Percentiles rank a stretch among this genome's conserved stretches.
phyloP scores from a whole-genome alignment of 2,329 filamentous ascomycete genomes.

The Penicillium sumatraense region DNA sequence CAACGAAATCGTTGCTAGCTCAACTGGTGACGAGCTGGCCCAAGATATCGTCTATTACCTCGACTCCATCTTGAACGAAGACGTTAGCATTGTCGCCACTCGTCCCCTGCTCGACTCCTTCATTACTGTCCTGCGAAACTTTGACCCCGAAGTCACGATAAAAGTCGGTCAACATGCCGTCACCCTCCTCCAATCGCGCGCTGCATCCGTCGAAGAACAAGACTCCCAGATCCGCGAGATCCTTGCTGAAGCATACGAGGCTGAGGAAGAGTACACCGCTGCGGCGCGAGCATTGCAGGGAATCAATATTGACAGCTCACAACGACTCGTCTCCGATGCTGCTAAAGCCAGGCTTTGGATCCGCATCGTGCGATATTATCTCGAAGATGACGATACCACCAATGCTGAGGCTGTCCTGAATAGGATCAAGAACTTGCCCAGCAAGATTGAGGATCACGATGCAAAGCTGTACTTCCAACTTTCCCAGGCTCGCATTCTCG shows the following conservation, averaged over 20 bases:
- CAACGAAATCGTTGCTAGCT: constrained; percentile 56
- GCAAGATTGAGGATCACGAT: constrained; percentile 73
- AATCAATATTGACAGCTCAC: constrained; percentile 87
- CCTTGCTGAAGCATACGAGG: constrained; percentile 81
- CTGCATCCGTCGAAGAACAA: constrained; percentile 83
- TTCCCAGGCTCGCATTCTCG: constrained; percentile 89
- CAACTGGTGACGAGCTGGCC: constrained; percentile 52
- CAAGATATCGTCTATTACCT: constrained; percentile 71
- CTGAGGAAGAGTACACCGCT: constrained; percentile 75
- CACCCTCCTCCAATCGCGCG: constrained; percentile 65
- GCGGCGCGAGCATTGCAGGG: constrained; percentile 79
- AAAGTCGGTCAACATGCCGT: constrained; percentile 77
- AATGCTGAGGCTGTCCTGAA: constrained; percentile 86
- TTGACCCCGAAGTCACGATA: constrained; percentile 66
- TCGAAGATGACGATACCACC: constrained; percentile 91
- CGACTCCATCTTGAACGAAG: constrained; percentile 70
- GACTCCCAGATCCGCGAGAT: constrained; percentile 77
- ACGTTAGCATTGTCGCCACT: constrained; percentile 75
- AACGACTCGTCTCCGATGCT: constrained; percentile 79
- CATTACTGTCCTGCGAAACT: constrained; percentile 64
- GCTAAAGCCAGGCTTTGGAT: constrained; percentile 88
- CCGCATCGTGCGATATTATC: constrained; percentile 88
- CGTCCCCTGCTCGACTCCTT: constrained; percentile 72
- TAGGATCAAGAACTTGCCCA: constrained; percentile 89
- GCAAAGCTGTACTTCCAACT: constrained; percentile 85